Percentiles rank a stretch among this genome's conserved stretches.
Evolutionary conservation across 2,329 filamentous ascomycete genomes (phyloP).

Genomic region (Dryadomyces quercus-mongolicae): DNA sequence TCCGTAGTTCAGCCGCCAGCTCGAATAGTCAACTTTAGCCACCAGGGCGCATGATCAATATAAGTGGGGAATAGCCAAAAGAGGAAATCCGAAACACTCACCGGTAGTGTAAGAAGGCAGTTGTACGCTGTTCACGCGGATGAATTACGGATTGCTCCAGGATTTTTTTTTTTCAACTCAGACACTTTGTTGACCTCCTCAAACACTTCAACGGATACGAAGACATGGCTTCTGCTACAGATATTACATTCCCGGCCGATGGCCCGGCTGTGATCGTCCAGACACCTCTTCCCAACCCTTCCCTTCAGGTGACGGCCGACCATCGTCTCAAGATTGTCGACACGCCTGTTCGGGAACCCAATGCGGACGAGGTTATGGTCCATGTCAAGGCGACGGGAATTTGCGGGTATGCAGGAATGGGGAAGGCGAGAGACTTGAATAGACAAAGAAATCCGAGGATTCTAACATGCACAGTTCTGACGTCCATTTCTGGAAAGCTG

Average conservation of each 20-base stretch:
- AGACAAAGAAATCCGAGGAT: too few relatives aligned
- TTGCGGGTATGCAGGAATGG: slow-evolving; percentile 32
- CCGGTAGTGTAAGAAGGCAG: background rate
- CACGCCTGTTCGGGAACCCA: slow-evolving; percentile 42
- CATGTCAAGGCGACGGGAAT: slow-evolving; percentile 53
- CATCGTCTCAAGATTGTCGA: slow-evolving; percentile 44
- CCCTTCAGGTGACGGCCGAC: slow-evolving; percentile 47
- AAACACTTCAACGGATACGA: too few relatives aligned
- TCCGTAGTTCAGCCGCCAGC: too few relatives aligned
- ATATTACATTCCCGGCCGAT: background rate
- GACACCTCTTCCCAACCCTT: slow-evolving; percentile 31
- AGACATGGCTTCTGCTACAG: background rate
- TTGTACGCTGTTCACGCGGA: background rate
- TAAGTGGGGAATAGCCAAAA: background rate
- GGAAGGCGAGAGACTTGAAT: background rate
- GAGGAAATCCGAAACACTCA: background rate
- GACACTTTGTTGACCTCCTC: background rate
- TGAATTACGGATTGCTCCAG: background rate
- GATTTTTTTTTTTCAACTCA: too few relatives aligned
- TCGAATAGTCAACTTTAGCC: background rate
- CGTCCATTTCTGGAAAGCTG: slow-evolving; percentile 56
- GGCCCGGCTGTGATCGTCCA: background rate
- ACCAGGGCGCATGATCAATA: background rate
- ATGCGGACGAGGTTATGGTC: slow-evolving; percentile 41
- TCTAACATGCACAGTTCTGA: slow-evolving; percentile 34